Base-by-base conservation (phyloP, 768 basidiomycete species). In the Tephrocybe sp. region DNA sequence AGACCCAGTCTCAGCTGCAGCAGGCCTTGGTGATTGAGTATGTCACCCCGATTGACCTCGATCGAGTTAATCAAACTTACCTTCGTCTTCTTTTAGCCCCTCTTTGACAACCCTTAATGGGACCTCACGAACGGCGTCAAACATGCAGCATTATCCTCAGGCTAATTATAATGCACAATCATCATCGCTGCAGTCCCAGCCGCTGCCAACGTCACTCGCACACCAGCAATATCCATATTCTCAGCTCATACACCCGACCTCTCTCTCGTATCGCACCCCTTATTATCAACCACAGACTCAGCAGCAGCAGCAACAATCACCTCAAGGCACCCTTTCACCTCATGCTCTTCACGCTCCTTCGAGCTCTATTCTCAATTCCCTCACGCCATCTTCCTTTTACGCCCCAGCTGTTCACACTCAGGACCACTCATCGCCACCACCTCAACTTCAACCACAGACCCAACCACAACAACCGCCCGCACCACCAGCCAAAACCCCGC, bases 1-100 rank as follows among this genome's bases (percentile, higher is more conserved):
- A 63, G 40, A 36, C 65, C 3, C 62, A 61, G 30, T 54, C 65
- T 11, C 69, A 67, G 51, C 57, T 58, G 48, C 58, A 70, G 1
- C 69, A 72, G 48, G 65, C 72, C 33, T 78, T 88, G 70, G 77
- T 85, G 64, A 88, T 90, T 55, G 88, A 90, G 88, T 90, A 67
- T 44, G 87, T 77, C n/a, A 28, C 51, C 43, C 21, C 46, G 56
- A 51, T 48, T 52, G 48, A 45, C 38, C 9, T 39, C 28, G 44
- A 42, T 55, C 49, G 9, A 46, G 38, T 45, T 45, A 45, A 50
- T 47, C 54, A 57, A 56, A 45, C 58, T n/a, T 20, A 36, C n/a
- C 52, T 54, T 32, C 45, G 14, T 52, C 40, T 50, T 15, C 58
- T 36, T 36, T 15, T 36, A 88, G 85, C 57, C 86, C 86, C 12